These are phyloP conservation scores for Amaranthus tricolor DNA, from an alignment of 179 eudicot genomes.

Conservation along the genomic window DNA sequence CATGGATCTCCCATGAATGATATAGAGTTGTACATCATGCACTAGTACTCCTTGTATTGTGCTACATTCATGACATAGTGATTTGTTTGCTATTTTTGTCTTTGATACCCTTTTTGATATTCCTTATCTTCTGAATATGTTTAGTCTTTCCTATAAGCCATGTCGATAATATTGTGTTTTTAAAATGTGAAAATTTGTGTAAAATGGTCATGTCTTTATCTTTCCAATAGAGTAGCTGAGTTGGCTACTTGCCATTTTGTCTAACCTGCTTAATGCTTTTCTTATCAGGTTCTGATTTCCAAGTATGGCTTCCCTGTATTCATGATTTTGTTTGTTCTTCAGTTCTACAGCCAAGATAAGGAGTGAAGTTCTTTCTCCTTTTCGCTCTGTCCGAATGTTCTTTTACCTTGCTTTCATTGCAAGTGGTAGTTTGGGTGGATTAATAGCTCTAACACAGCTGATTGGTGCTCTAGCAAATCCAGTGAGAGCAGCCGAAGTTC, in stretches of 20 bases:
- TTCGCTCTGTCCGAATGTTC: constrained; percentile 93
- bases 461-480: constrained; percentile 73
- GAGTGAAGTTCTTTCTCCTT: constrained; percentile 94
- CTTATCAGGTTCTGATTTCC: constrained; percentile 31
- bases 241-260: background rate
- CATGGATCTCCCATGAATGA: background rate
- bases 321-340: constrained; percentile 45
- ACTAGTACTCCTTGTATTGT: background rate
- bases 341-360: constrained; percentile 91
- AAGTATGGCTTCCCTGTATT: constrained; percentile 35
- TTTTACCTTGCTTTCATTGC: constrained; percentile 94
- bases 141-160: background rate
- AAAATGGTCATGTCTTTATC: background rate
- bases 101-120: background rate
- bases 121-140: background rate
- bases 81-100: background rate
- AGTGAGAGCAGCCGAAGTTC: constrained; percentile 60
- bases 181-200: background rate
- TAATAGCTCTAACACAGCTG: constrained; percentile 63
- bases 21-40: background rate
- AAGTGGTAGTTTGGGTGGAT: constrained; percentile 75
- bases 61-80: background rate
- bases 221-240: background rate
- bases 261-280: constrained; percentile 20
- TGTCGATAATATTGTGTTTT: background rate